These are phyloP conservation scores for Aureobasidium sp. DNA, from an alignment of 2,329 filamentous ascomycete genomes.

Conservation along the genomic window DNA sequence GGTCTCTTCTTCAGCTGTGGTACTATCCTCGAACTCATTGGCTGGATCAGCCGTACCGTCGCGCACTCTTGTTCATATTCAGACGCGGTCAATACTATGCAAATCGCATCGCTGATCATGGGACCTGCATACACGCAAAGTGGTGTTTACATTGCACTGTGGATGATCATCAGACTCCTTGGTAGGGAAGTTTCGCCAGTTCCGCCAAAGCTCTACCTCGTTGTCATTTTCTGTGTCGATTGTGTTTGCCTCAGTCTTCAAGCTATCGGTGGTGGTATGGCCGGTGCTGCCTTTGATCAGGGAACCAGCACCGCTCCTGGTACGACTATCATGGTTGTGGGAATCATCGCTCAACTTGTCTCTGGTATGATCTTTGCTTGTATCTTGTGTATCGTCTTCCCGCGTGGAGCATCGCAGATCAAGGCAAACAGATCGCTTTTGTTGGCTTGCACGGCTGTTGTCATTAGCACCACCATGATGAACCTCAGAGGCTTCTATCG, in stretches of 20 bases:
- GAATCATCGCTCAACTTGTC: constrained; percentile 16
- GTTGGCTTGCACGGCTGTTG: constrained; percentile 4
- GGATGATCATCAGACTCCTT: constrained; percentile 7
- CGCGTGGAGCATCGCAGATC: constrained; percentile 2
- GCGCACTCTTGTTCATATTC: constrained; percentile 9
- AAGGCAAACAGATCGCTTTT: neutral
- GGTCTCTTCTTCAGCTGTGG: constrained; percentile 12
- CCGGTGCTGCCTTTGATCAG: constrained; percentile 13
- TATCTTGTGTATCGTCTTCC: constrained; percentile 6
- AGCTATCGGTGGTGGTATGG: constrained; percentile 13
- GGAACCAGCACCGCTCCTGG: constrained; percentile 15
- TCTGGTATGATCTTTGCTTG: constrained; percentile 7
- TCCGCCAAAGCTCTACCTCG: constrained; percentile 1
- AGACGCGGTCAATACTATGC: constrained; percentile 8
- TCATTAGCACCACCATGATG: constrained; percentile 20
- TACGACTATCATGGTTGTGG: constrained; percentile 15
- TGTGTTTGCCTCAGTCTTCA: constrained; percentile 17
- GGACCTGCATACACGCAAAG: constrained; percentile 17
- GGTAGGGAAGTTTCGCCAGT: constrained; percentile 6
- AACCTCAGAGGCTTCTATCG: constrained; percentile 16
- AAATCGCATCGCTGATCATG: constrained; percentile 18
- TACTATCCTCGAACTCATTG: constrained; percentile 1
- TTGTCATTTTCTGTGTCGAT: constrained; percentile 10
- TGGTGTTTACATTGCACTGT: constrained; percentile 18
- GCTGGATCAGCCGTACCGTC: constrained; percentile 13